Percentiles rank a stretch among this genome's conserved stretches.
phyloP scores from a whole-genome alignment of 2,329 filamentous ascomycete genomes.

The Cladosporium sp. region DNA sequence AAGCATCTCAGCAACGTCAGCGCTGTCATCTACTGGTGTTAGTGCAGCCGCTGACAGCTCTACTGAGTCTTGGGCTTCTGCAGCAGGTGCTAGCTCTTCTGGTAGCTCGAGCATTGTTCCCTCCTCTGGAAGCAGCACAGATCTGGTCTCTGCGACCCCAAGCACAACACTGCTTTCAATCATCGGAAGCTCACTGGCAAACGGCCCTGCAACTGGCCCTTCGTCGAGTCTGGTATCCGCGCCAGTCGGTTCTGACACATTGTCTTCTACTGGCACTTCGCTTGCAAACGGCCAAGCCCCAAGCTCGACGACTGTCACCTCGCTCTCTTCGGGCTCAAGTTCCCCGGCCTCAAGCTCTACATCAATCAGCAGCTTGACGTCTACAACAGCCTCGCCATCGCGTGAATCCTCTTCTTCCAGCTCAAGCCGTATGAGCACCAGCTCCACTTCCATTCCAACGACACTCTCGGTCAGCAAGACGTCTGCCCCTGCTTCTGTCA shows the following conservation, averaged over 20 bases:
- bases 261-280: not conserved
- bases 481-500: slow-evolving; percentile 20
- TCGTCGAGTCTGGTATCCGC: not conserved
- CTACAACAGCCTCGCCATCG: not conserved
- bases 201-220: not conserved
- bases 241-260: not conserved
- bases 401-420: not conserved
- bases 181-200: not conserved
- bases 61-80: no score
- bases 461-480: slow-evolving; percentile 6
- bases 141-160: not conserved
- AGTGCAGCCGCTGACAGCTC: no score
- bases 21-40: no score
- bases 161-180: not conserved
- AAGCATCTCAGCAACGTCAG: no score
- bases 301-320: not conserved
- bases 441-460: not conserved
- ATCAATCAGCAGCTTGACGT: not conserved
- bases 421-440: not conserved
- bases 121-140: no score
- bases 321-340: not conserved
- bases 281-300: not conserved
- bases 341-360: not conserved
- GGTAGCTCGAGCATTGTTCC: no score
- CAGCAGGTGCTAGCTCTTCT: no score